phyloP scores from a whole-genome alignment of 495 filamentous ascomycete species.

The Neurospora terricola region DNA sequence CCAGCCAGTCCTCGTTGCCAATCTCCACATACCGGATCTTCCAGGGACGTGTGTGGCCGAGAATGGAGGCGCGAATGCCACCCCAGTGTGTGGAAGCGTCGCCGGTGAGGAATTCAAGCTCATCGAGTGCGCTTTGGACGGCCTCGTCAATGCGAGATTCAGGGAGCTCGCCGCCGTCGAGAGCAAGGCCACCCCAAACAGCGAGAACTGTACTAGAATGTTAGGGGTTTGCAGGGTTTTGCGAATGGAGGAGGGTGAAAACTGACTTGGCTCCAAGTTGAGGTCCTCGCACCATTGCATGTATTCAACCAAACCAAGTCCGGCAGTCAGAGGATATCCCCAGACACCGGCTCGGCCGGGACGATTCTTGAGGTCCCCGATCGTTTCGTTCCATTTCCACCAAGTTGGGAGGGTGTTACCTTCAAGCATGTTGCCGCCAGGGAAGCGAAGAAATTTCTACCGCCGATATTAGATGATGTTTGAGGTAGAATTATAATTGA shows the following conservation, averaged over 20 bases:
- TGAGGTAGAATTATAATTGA: not conserved
- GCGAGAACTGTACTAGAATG: constrained; percentile 8
- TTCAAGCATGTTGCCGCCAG: constrained; percentile 60
- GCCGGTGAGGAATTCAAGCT: constrained; percentile 58
- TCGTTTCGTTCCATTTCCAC: constrained; percentile 62
- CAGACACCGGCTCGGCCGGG: constrained; percentile 53
- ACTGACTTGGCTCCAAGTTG: constrained; percentile 39
- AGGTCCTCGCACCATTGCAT: constrained; percentile 58
- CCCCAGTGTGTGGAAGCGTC: constrained; percentile 49
- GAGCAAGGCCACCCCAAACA: constrained; percentile 53
- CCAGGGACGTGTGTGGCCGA: constrained; percentile 51
- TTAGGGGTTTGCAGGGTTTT: not conserved
- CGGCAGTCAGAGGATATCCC: constrained; percentile 53
- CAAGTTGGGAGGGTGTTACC: constrained; percentile 39
- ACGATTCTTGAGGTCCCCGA: constrained; percentile 53
- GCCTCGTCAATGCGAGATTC: constrained; percentile 30
- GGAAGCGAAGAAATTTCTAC: constrained; percentile 48
- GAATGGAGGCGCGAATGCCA: constrained; percentile 37
- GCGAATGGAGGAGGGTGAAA: not conserved
- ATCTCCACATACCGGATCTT: constrained; percentile 51
- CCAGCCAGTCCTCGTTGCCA: constrained; percentile 57
- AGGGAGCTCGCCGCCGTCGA: constrained; percentile 41
- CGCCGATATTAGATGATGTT: not conserved
- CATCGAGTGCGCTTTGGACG: constrained; percentile 53
- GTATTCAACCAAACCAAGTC: constrained; percentile 54